Base-by-base conservation (phyloP, 371 early-diverging fungal genomes). In the Mucor sp. region DNA sequence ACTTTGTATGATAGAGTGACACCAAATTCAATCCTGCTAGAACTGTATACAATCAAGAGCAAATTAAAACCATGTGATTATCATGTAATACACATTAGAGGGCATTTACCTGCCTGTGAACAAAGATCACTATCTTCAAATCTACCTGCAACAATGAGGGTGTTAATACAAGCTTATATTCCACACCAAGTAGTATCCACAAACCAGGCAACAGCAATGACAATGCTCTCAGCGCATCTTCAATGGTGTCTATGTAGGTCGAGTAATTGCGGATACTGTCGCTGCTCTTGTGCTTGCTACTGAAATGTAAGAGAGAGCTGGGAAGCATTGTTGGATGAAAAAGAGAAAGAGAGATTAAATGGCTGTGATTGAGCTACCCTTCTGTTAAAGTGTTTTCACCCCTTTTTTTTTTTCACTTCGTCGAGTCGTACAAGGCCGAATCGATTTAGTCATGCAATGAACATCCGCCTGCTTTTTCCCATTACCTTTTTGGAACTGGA, bases 191-290 rank as follows among this genome's bases (percentile, higher is more conserved):
- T 17, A 19, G 23, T 25, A 23, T 32, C 15, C 5, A 28, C 7
- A 53, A 62, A 74, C 74, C 74, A 30, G 74, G 74, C 30, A 74
- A 53, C 30, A 74, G 53, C 27, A 74, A 25, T 14, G 74, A 63
- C n/a, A 67, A 33, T 0, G 71, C 71, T 47, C 71, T 66, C 15
- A 71, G 8, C 3, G 61, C 23, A 64, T 71, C 71, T 21, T 71
- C 71, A 21, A 71, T 60, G 19, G 71, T 67, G 37, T 67, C 63
- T 28, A 71, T 67, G 19, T 60, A 19, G 7, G 59, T 19, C 2
- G 63, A 35, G 32, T 71, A 71, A 9, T 28, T 37, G 7, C 43
- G 30, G 14, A 25, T 14, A 19, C 62, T 44, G 14, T 39, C 33
- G 2, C 48, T 37, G 4, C 21, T 64, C 14, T 33, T 62, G 17